Percentiles rank a stretch among this genome's conserved stretches.
These are phyloP conservation scores for Tinospora cordifolia DNA, from an alignment of 164 flowering plant genomes.

Conservation along the genomic window DNA sequence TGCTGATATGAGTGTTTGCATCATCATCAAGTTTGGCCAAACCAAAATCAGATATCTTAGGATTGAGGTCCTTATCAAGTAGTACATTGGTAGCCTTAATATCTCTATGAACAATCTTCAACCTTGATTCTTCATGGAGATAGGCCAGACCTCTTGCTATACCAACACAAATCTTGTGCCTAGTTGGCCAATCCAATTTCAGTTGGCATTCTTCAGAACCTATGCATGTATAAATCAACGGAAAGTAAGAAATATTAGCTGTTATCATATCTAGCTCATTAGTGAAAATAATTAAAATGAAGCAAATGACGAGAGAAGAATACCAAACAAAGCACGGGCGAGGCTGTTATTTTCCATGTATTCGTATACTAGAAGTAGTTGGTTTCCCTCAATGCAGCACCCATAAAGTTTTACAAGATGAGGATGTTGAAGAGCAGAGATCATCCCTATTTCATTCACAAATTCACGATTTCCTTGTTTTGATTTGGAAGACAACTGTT, in stretches of 20 bases:
- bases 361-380: conserved; percentile 12
- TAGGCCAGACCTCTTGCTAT: conserved; percentile 47
- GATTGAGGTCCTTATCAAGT: conserved; percentile 30
- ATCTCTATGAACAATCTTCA: conserved; percentile 45
- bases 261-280: too few relatives aligned
- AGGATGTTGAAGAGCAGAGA: conserved; percentile 16
- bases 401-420: conserved; percentile 13
- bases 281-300: not conserved
- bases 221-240: conserved; percentile 1
- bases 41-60: conserved; percentile 51
- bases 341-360: conserved; percentile 16
- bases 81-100: conserved; percentile 39
- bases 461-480: conserved; percentile 14
- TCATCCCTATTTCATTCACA: conserved; percentile 14
- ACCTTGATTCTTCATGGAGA: conserved; percentile 45
- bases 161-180: conserved; percentile 36
- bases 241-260: not conserved
- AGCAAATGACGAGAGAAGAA: not conserved
- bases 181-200: conserved; percentile 37
- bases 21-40: conserved; percentile 39
- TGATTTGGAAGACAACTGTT: conserved; percentile 12
- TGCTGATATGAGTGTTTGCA: conserved; percentile 45
- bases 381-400: conserved; percentile 13
- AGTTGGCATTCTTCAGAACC: conserved; percentile 21
- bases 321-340: conserved; percentile 16